Conservation (phyloP, 345 rosid genomes). For the Leavenworthia alabamica region DNA sequence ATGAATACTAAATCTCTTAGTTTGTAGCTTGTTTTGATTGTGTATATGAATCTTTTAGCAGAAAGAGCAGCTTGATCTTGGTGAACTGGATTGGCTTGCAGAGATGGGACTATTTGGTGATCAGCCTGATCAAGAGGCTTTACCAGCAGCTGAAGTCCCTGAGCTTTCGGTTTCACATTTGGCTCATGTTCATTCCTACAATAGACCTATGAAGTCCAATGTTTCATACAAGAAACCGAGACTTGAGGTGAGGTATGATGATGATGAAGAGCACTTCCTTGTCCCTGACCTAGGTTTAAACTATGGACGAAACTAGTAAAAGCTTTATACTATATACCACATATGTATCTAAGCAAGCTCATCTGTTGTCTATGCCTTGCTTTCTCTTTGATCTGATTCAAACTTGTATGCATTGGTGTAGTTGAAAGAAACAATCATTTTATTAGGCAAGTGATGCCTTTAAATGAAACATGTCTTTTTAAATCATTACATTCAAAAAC, state of each 20-base stretch:
- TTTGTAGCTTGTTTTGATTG: constrained; percentile 10
- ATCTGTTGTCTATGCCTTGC: neutral
- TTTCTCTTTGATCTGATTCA: neutral
- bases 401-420: neutral
- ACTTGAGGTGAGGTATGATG: constrained; percentile 46
- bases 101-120: constrained; percentile 63
- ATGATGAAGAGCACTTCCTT: constrained; percentile 66
- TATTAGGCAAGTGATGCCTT: constrained; percentile 21
- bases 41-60: neutral
- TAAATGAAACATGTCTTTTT: constrained; percentile 9
- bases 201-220: constrained; percentile 44
- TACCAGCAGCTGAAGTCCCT: constrained; percentile 87
- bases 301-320: constrained; percentile 64
- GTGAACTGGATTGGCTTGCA: constrained; percentile 70
- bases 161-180: constrained; percentile 51
- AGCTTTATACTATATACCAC: constrained; percentile 35
- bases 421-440: neutral
- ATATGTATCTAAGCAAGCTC: constrained; percentile 14
- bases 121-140: constrained; percentile 48
- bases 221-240: constrained; percentile 70
- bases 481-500: constrained; percentile 22
- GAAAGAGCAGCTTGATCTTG: constrained; percentile 62
- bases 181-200: constrained; percentile 29
- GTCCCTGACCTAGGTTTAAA: constrained; percentile 86
- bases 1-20: neutral